A percentile compares a stretch with the other conserved stretches of the same genome.
Evolutionary conservation across 2,329 filamentous ascomycete genomes (phyloP).

Genomic region (Epichloe glyceriae): DNA sequence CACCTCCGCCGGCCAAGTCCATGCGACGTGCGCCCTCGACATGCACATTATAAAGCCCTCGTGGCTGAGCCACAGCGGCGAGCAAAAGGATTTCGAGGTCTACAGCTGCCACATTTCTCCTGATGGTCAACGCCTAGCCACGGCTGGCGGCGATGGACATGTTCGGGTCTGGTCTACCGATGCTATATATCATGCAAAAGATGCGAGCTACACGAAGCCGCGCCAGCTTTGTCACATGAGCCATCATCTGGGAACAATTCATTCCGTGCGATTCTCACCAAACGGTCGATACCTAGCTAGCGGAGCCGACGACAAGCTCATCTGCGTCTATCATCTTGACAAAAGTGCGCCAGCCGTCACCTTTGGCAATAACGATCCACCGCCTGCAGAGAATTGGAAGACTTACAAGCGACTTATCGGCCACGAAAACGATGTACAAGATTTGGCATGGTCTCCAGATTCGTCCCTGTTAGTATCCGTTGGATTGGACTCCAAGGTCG

Average conservation of each 20-base stretch:
- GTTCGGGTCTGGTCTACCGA: slow-evolving; percentile 97
- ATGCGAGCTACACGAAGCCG: slow-evolving; percentile 60
- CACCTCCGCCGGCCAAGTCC: neutral
- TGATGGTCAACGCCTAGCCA: slow-evolving; percentile 82
- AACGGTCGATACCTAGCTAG: slow-evolving; percentile 93
- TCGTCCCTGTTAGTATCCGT: slow-evolving; percentile 93
- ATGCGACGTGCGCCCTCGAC: slow-evolving; percentile 11
- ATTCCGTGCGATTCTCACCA: slow-evolving; percentile 90
- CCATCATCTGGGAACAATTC: slow-evolving; percentile 94
- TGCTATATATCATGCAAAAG: slow-evolving; percentile 69
- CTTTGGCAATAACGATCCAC: slow-evolving; percentile 82
- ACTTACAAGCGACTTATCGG: slow-evolving; percentile 86
- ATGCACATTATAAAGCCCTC: slow-evolving; percentile 90
- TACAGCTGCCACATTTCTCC: slow-evolving; percentile 97
- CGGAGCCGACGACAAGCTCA: slow-evolving; percentile 96
- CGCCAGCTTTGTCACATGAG: slow-evolving; percentile 96
- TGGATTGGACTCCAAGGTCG: slow-evolving; percentile 91
- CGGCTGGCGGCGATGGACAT: slow-evolving; percentile 92
- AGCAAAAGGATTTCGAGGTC: slow-evolving; percentile 96
- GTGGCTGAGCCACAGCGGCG: slow-evolving; percentile 92
- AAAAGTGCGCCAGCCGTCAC: slow-evolving; percentile 65
- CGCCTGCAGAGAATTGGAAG: slow-evolving; percentile 95
- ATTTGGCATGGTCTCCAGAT: slow-evolving; percentile 92
- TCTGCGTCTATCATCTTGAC: slow-evolving; percentile 91
- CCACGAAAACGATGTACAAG: slow-evolving; percentile 97